phyloP scores from a whole-genome alignment of 108 stramenopile species.

The Stephanodiscus minutulus region DNA sequence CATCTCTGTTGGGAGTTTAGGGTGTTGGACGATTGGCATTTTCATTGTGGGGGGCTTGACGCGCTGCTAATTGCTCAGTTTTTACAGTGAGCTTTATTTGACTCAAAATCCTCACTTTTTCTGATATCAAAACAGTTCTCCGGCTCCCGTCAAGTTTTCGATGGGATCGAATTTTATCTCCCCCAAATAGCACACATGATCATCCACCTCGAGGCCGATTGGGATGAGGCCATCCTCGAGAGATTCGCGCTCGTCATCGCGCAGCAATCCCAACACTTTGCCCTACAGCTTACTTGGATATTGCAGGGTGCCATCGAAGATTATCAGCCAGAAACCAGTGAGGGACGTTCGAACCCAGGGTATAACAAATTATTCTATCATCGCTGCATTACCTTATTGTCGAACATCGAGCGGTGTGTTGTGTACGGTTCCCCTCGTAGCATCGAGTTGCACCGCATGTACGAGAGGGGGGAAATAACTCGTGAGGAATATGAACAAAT shows the following conservation, averaged over 20 bases:
- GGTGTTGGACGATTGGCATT: background rate
- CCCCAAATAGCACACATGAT: conserved; percentile 99
- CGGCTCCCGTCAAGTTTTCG: conserved; percentile 95
- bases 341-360: conserved; percentile 81
- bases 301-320: conserved; percentile 97
- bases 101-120: conserved; percentile 11
- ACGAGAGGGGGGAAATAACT: conserved; percentile 88
- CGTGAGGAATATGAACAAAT: conserved; percentile 82
- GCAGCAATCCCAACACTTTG: conserved; percentile 97
- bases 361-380: conserved; percentile 89
- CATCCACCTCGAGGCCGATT: conserved; percentile 95
- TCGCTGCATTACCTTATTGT: conserved; percentile 92
- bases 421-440: conserved; percentile 84
- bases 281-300: conserved; percentile 97
- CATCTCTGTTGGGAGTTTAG: background rate
- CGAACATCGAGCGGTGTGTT: conserved; percentile 93
- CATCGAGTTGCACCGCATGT: conserved; percentile 84
- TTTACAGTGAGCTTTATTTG: background rate
- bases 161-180: conserved; percentile 98
- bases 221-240: conserved; percentile 94
- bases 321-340: conserved; percentile 93
- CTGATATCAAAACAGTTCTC: conserved; percentile 63
- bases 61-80: background rate
- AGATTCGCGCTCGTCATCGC: conserved; percentile 94
- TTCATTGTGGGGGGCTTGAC: background rate